Conservation (phyloP, 352 stramenopile species). For the Globisporangium barbulae region DNA sequence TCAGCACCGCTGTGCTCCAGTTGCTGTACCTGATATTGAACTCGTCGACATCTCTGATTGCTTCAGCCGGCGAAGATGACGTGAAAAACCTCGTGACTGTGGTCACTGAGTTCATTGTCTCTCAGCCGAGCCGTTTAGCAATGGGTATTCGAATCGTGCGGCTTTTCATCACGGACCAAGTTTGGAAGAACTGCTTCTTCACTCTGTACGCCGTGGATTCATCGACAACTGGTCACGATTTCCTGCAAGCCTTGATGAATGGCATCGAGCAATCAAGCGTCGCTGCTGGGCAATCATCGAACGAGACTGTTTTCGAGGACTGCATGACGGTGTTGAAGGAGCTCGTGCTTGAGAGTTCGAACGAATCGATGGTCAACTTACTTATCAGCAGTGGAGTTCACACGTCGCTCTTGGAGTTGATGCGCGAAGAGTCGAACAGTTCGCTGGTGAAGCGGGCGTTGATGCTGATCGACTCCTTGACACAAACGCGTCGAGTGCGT, state of each 20-base stretch:
- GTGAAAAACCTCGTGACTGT: constrained; percentile 61
- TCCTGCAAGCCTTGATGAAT: constrained; percentile 61
- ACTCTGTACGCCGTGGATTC: constrained; percentile 65
- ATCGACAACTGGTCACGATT: constrained; percentile 52
- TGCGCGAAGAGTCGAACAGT: constrained; percentile 36
- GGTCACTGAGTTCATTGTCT: constrained; percentile 70
- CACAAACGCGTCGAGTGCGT: constrained; percentile 58
- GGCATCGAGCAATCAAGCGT: constrained; percentile 44
- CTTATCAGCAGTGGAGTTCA: constrained; percentile 69
- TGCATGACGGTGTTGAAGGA: constrained; percentile 58
- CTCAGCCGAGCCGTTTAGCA: constrained; percentile 40
- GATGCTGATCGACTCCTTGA: constrained; percentile 50
- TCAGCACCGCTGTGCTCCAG: constrained; percentile 48
- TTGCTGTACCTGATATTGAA: constrained; percentile 69
- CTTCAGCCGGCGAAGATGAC: constrained; percentile 49
- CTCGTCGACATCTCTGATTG: constrained; percentile 48
- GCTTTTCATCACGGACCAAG: constrained; percentile 58
- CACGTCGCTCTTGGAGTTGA: constrained; percentile 58
- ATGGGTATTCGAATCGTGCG: constrained; percentile 70
- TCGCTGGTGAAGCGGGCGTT: constrained; percentile 23
- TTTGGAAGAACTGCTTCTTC: constrained; percentile 77
- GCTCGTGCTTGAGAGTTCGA: constrained; percentile 55
- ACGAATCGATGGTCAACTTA: constrained; percentile 59
- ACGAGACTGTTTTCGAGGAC: constrained; percentile 55
- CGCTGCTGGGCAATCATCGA: constrained; percentile 19